Base-by-base conservation (phyloP, 2,329 filamentous ascomycete species). In the Aspergillus ochraceoroseus region DNA sequence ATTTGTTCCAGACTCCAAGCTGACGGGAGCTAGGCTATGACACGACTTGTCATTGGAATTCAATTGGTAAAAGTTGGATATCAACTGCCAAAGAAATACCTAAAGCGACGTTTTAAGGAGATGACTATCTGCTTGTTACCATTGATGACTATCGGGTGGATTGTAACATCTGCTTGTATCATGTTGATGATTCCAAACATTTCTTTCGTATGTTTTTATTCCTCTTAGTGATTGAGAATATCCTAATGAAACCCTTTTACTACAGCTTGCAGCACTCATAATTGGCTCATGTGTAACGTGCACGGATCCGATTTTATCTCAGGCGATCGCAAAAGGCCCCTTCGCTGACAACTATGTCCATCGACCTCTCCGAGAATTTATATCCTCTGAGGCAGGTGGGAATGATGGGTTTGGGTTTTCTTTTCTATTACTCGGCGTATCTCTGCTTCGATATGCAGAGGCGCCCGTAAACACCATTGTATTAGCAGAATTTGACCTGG, bases 351-450 rank as follows among this genome's bases (percentile, higher is more conserved):
- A 78, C 44, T 81, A 73, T 43, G 77, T 82, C 2, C 66, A 72
- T 7, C 70, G 76, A 1, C 67, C 71, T 2, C 63, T 82, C 3
- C 70, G 77, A 18, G 76, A 81, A 47, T 74, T 81, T 41, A 80
- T 82, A 13, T 80, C 77, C 0, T 70, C 77, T 1, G 78, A 82
- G 47, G 77, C 76, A 3, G 79, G 78, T 5, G 72, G 73, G 2
- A 81, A 81, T 46, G 78, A 82, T 47, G 77, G 78, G 0, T 77
- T 82, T 27, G 77, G 74, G 0, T 81, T 80, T 32, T 77, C 77
- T 0, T 80, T 81, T 38, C 64, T 82, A 3, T 71, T 80, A 63
- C 65, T 81, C 2, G 75, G 76, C 0, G 70, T 73, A 1, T 76
- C 75, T 27, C 65, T 80, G 5, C 71, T 80, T 38, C 72, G 75